Evolutionary conservation across 768 basidiomycete species (phyloP), one percentile per base, ranked within the genome.

Genomic region (Dentipellis sp.): DNA sequence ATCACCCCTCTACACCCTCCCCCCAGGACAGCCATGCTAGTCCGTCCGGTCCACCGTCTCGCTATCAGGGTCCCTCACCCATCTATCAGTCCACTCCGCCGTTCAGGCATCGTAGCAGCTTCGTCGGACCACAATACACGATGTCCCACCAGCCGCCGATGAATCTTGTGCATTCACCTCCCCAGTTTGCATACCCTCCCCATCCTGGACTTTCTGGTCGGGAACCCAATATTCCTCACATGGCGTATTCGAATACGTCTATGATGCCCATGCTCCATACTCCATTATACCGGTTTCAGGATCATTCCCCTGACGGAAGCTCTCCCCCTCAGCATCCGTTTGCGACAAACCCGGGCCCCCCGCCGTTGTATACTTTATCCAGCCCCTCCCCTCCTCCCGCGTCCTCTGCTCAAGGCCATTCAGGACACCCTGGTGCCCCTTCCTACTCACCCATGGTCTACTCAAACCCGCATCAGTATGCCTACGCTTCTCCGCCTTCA

Each of bases 201-300:
- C 49, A 58, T 29, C 37, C 39, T n/a, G 58, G 60, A 10, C 11
- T 49, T 2, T 46, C 50, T 50, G 37, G 46, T n/a, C 52, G 21
- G 34, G 58, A 57, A 42, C 16, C 46, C 50, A 50, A 49, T 34
- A 19, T 53, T 19, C 56, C 36, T 1, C 59, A 59, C 57, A 60
- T 65, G 54, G 55, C 59, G 16, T 63, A 64, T 50, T 50, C 59
- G 14, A 50, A 64, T 45, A 56, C 62, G 16, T 58, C 65, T 1
- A 71, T 56, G 68, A 66, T 65, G 53, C 67, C 75, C 49, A 71
- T 78, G 65, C 65, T 75, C 53, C 70, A 69, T 37, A 63, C 68
- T 3, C 70, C 75, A 8, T 66, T 76, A 21, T 76, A 73, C 57
- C 52, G 61, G n/a, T 77, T 71, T 60, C 72, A 67, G 47, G 59